A percentile compares a stretch with the other conserved stretches of the same genome.
Evolutionary conservation across 805 yeast genomes (phyloP).

Genomic region (Citeromyces matritensis): DNA sequence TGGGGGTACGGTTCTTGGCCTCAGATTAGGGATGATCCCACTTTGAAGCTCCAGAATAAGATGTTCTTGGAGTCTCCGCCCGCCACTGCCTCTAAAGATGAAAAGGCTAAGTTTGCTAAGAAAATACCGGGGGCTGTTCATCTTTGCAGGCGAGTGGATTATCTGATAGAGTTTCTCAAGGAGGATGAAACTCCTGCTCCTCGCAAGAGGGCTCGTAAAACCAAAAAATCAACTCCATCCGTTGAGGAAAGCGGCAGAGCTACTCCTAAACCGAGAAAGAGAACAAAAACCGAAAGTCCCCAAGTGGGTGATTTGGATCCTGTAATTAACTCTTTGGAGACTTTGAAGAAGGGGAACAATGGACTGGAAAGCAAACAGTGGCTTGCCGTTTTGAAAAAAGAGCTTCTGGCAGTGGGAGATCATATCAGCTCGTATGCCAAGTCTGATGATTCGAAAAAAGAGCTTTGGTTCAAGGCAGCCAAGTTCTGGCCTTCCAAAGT

Average conservation of each 20-base stretch:
- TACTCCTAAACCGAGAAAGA: constrained; percentile 39
- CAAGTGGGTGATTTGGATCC: constrained; percentile 47
- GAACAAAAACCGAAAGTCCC: constrained; percentile 63
- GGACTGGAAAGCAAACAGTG: constrained; percentile 68
- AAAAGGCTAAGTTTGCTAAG: constrained; percentile 24
- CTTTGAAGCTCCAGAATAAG: constrained; percentile 73
- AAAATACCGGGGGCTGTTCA: constrained; percentile 89
- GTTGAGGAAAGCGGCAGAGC: constrained; percentile 2
- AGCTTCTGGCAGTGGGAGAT: constrained; percentile 60
- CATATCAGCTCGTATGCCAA: constrained; percentile 33
- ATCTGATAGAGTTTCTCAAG: constrained; percentile 53
- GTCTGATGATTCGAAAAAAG: constrained; percentile 23
- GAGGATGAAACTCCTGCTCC: constrained; percentile 12
- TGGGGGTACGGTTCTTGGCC: constrained; percentile 96
- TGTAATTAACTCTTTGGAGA: constrained; percentile 49
- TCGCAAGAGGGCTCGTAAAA: constrained; percentile 7
- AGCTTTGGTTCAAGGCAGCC: constrained; percentile 73
- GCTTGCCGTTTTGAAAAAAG: constrained; percentile 55
- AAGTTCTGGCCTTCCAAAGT: constrained; percentile 81
- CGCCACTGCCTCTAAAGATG: constrained; percentile 17
- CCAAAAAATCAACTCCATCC: constrained; percentile 4
- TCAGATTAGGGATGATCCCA: constrained; percentile 90
- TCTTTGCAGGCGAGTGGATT: constrained; percentile 82
- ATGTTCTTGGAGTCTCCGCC: constrained; percentile 39
- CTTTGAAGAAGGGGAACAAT: constrained; percentile 54